Base-by-base conservation (phyloP, 116 monocot genomes). In the Papilionanthe hybrid region DNA sequence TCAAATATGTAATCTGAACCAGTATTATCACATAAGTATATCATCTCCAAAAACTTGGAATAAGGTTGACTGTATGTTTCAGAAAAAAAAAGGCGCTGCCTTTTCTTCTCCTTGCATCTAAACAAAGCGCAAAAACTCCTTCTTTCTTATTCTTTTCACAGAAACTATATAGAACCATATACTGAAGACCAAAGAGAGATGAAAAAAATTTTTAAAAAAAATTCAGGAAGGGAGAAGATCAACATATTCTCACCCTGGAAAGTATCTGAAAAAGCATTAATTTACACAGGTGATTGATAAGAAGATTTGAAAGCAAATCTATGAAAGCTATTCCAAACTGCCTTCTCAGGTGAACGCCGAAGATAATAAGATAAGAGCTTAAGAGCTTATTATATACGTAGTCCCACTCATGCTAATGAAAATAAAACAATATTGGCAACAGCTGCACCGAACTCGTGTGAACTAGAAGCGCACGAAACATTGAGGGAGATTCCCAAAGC, bases 401-500 rank as follows among this genome's bases (percentile, higher is more conserved):
- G 45, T 47, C 44, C 43, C 43, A 20, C 43, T 17, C 45, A 42
- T 42, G 22, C 23, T 12, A 42, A 15, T 11, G 37, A 71, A 32
- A 30, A 32, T 30, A 71, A 71, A 32, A 71, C 2, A 32, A 71
- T 15, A 15, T 11, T 37, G 27, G 5, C 37, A 32, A 30, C 27
- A 32, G 71, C 30, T 71, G 53, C 53, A 53, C 53, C 53, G 8
- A 32, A 71, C 72, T 18, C 5, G 19, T 30, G 18, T 42, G 37
- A 30, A n/a, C 15, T 20, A 23, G 49, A 27, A 47, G 49, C 53
- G 76, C 76, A 76, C 10, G 29, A 76, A 49, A 76, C 76, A 76
- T 76, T 50, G 76, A 48, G 76, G 23, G 50, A 17, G 47, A 77
- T 37, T 41, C 77, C 32, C 77, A 57, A 77, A 32, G 56, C 17